Evolutionary conservation across 1,139 yeast genomes (phyloP).

Genomic region (Pichia sp.): DNA sequence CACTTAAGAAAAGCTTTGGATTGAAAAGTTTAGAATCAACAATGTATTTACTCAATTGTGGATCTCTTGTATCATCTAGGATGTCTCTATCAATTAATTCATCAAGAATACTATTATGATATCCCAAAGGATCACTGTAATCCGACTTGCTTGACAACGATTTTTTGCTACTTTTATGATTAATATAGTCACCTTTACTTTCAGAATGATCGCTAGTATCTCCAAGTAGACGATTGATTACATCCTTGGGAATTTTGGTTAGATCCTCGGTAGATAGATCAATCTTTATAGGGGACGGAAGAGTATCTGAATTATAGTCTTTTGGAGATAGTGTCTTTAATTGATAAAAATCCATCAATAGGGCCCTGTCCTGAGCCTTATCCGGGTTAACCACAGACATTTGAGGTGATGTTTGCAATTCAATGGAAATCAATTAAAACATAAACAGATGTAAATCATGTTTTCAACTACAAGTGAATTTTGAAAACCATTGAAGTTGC

Average conservation of each 20-base stretch:
- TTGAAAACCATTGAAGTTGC: no score
- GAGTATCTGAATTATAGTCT: slow-evolving; percentile 32
- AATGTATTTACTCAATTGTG: slow-evolving; percentile 44
- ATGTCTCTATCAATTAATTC: slow-evolving; percentile 36
- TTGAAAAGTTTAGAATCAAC: slow-evolving; percentile 70
- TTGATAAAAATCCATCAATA: slow-evolving; percentile 34
- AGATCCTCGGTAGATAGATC: slow-evolving; percentile 26
- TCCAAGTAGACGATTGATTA: slow-evolving; percentile 32
- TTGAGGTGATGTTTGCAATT: no score
- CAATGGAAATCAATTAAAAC: no score
- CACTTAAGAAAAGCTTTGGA: slow-evolving; percentile 59
- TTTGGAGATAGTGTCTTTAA: slow-evolving; percentile 34
- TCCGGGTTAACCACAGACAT: slow-evolving; percentile 1
- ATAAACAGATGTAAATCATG: no score
- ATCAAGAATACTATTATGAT: slow-evolving; percentile 39
- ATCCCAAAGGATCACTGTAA: slow-evolving; percentile 47
- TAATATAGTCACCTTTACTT: slow-evolving; percentile 8
- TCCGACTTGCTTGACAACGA: slow-evolving; percentile 8
- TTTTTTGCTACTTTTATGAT: slow-evolving; percentile 12
- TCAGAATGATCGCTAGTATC: slow-evolving; percentile 17
- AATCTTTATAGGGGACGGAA: slow-evolving; percentile 20
- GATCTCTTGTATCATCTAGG: slow-evolving; percentile 35
- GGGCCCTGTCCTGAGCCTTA: slow-evolving; percentile 23
- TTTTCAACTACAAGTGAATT: no score
- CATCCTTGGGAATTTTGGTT: slow-evolving; percentile 27